Base-by-base conservation (phyloP, 345 rosid species). In the Linum usitatissimum region DNA sequence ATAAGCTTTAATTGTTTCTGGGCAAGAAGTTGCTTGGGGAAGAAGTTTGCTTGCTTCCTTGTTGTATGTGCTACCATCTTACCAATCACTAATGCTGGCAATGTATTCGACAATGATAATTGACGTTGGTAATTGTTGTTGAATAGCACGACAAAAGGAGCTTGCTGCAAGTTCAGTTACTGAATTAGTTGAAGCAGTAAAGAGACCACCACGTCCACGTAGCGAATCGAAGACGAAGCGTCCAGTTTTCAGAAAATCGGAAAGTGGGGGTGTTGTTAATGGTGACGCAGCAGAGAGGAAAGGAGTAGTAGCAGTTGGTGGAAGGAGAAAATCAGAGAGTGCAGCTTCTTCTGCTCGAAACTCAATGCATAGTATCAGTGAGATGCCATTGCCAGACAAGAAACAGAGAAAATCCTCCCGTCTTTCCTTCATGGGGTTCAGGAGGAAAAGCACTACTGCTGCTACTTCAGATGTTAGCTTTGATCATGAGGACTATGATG, bases 101-200 rank as follows among this genome's bases (percentile, higher is more conserved):
- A 23, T 23, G 28, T 23, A 23, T 23, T 23, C 28, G 28, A 23
- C 1, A 23, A 23, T 23, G 28, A 23, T 2, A 23, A 23, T 23
- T 23, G 28, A 0, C 28, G 2, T 23, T 23, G 28, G 28, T 23
- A 23, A 23, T 2, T 23, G 28, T 40, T 40, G 48, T 64, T 19
- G 31, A 65, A 73, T 74, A 92, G 98, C 93, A 60, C 92, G 98
- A 38, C 96, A 92, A 70, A 85, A 83, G 67, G 98, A 85, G 49
- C 57, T 69, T 67, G 96, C 98, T 0, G 66, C 77, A 3, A 77
- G 74, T 63, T 83, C 98, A 57, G 96, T 92, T 15, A 78, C 84
- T 0, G 98, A 92, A 74, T 86, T 92, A 6, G 83, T 92, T 54
- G 78, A 92, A 65, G 98, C 98, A 6, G 87, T 92, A 72, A 85